Percentiles rank a stretch among this genome's conserved stretches.
phyloP scores from a whole-genome alignment of 148 eudicot genomes.

The Rhododendron vialii region DNA sequence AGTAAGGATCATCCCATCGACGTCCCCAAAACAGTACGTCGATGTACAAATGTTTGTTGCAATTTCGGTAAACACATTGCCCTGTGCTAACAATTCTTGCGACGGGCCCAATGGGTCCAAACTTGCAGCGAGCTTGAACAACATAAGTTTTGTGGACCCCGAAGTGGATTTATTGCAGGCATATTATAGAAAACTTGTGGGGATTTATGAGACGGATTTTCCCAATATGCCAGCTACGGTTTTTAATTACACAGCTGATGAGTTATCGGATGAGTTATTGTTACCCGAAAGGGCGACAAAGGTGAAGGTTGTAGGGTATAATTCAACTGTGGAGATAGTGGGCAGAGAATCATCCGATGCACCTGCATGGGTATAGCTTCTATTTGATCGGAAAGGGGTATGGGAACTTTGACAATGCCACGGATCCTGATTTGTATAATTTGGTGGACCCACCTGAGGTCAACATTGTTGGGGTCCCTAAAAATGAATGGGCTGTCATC shows the following conservation, averaged over 20 bases:
- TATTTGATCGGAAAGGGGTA: constrained; percentile 15
- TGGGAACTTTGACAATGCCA: constrained; percentile 11
- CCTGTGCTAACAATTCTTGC: constrained; percentile 10
- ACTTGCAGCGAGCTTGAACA: constrained; percentile 18
- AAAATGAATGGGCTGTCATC: constrained; percentile 25
- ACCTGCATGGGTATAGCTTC: constrained; percentile 26
- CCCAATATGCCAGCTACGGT: constrained; percentile 9
- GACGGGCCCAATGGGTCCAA: constrained; percentile 18
- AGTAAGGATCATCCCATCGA: constrained; percentile 1
- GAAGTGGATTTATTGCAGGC: constrained; percentile 16
- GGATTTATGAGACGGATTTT: constrained; percentile 14
- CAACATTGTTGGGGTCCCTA: constrained; percentile 23
- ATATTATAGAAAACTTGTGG: constrained; percentile 3
- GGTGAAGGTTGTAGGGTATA: constrained; percentile 8
- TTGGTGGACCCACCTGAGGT: constrained; percentile 19
- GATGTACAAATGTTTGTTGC: constrained; percentile 9
- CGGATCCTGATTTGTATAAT: constrained; percentile 12
- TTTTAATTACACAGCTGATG: constrained; percentile 13
- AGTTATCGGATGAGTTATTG: neutral
- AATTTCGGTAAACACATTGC: constrained; percentile 10
- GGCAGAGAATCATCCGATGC: constrained; percentile 30
- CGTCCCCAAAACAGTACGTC: constrained; percentile 20
- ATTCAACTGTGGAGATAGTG: constrained; percentile 19
- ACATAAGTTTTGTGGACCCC: constrained; percentile 15
- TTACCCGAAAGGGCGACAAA: constrained; percentile 6